These are phyloP conservation scores for Rhizopus stolonifer DNA, from an alignment of 371 early-diverging fungal genomes.

Conservation along the genomic window DNA sequence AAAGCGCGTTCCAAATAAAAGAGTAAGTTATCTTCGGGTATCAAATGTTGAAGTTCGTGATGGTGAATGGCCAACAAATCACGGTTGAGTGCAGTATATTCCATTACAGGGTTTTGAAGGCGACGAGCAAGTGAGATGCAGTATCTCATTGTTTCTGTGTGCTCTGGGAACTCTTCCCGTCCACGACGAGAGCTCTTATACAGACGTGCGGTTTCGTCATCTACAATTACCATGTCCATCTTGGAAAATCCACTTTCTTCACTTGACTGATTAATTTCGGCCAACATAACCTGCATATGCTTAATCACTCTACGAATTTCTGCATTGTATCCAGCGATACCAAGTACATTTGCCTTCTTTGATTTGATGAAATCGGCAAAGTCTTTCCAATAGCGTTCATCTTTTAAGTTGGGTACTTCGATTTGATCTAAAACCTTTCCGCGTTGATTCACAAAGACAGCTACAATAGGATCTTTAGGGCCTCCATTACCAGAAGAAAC, in stretches of 20 bases:
- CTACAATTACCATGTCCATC: constrained; percentile 58
- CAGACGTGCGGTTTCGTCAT: constrained; percentile 88
- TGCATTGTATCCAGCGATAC: constrained; percentile 79
- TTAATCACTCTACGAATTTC: constrained; percentile 73
- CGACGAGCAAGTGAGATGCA: constrained; percentile 85
- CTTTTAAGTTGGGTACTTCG: constrained; percentile 61
- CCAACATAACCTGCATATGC: constrained; percentile 59
- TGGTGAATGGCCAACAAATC: constrained; percentile 69
- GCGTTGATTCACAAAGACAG: constrained; percentile 75
- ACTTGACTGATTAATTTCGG: constrained; percentile 48
- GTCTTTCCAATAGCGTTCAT: constrained; percentile 55
- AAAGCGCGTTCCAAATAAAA: constrained; percentile 80
- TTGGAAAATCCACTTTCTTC: constrained; percentile 23
- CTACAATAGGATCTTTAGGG: constrained; percentile 66
- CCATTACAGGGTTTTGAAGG: constrained; percentile 83
- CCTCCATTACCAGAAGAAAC: constrained; percentile 84
- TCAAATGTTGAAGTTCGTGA: constrained; percentile 76
- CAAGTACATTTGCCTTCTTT: constrained; percentile 76
- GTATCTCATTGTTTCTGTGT: constrained; percentile 76
- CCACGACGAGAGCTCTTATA: constrained; percentile 78
- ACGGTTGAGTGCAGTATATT: constrained; percentile 80
- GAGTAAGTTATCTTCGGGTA: constrained; percentile 68
- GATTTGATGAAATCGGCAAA: constrained; percentile 62
- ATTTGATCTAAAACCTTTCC: constrained; percentile 71
- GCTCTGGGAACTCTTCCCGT: constrained; percentile 70